These are phyloP conservation scores for Amanita rimosa DNA, from an alignment of 768 basidiomycete genomes.

Conservation along the genomic window DNA sequence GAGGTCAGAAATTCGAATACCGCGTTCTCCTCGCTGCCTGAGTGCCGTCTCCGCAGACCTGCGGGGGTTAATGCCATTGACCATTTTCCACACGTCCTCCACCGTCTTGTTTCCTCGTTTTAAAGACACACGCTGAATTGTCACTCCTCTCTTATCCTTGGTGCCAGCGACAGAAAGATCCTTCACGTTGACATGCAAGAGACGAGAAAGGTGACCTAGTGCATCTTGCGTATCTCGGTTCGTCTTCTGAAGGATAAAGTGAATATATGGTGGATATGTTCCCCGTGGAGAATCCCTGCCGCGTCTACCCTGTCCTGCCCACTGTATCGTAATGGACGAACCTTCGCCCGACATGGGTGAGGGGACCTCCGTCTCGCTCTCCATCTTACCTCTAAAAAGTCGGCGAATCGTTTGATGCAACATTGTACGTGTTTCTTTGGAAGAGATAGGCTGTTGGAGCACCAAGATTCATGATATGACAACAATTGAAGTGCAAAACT, in stretches of 20 bases:
- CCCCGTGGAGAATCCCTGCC: slow-evolving; percentile 42
- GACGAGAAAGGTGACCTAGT: slow-evolving; percentile 66
- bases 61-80: slow-evolving; percentile 54
- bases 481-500: slow-evolving; percentile 19
- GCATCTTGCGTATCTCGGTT: slow-evolving; percentile 98
- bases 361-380: slow-evolving; percentile 64
- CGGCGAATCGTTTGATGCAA: slow-evolving; percentile 77
- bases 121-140: slow-evolving; percentile 83
- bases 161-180: slow-evolving; percentile 90
- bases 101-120: slow-evolving; percentile 67
- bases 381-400: slow-evolving; percentile 74
- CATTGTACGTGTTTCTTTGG: slow-evolving; percentile 70
- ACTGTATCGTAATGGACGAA: slow-evolving; percentile 71
- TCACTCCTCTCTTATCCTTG: slow-evolving; percentile 97
- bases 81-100: slow-evolving; percentile 76
- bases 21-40: slow-evolving; percentile 75
- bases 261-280: slow-evolving; percentile 78
- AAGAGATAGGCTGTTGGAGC: slow-evolving; percentile 58
- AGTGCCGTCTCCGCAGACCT: slow-evolving; percentile 47
- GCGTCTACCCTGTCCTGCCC: slow-evolving; percentile 45
- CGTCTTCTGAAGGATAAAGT: slow-evolving; percentile 94
- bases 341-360: slow-evolving; percentile 42
- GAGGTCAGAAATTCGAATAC: slow-evolving; percentile 80
- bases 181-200: slow-evolving; percentile 64
- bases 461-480: slow-evolving; percentile 8